Base-by-base conservation (phyloP, 2,329 filamentous ascomycete species). In the Metarhizium robertsii region DNA sequence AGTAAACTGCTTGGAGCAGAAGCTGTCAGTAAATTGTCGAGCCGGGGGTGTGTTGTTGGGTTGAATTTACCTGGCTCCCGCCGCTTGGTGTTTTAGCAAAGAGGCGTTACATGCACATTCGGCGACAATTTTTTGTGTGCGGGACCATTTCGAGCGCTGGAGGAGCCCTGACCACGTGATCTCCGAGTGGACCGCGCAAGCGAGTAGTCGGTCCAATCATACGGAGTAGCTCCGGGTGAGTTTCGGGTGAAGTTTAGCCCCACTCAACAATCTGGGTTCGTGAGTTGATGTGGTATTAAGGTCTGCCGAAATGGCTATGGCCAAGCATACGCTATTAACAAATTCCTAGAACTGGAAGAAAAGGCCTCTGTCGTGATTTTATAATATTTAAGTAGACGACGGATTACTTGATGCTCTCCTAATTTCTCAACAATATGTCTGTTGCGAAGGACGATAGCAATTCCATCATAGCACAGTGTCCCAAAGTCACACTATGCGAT, bases 31-130 rank as follows among this genome's bases (percentile, higher is more conserved):
- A 29, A 36, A 14, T 49, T 45, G 52, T 52, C 43, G 49, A 54
- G 52, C 43, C 62, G 59, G 61, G 60, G 45, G 57, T 55, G 59
- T 58, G 59, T 52, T 58, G 57, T 61, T 62, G 55, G 57, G 61
- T 60, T 57, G 58, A 54, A 61, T 64, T 66, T 72, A 72, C 70
- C 70, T 72, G 65, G 65, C 66, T 70, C 63, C 63, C 65, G 67
- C 69, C 69, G 69, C 70, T 72, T 71, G 66, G 66, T 72, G 70
- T 69, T 69, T 65, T 68, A 62, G 67, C 65, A 62, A 65, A 62
- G 64, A 69, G 64, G 63, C 61, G 60, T 53, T 49, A 29, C 58
- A 59, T 61, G 58, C 57, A 55, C 57, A 57, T 55, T 60, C 57
- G 57, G 60, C 60, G 64, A 67, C 65, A 69, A 66, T 65, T 70